Evolutionary conservation across 176 grass and related monocot species (phyloP).

Genomic region (Tillandsia leiboldiana): DNA sequence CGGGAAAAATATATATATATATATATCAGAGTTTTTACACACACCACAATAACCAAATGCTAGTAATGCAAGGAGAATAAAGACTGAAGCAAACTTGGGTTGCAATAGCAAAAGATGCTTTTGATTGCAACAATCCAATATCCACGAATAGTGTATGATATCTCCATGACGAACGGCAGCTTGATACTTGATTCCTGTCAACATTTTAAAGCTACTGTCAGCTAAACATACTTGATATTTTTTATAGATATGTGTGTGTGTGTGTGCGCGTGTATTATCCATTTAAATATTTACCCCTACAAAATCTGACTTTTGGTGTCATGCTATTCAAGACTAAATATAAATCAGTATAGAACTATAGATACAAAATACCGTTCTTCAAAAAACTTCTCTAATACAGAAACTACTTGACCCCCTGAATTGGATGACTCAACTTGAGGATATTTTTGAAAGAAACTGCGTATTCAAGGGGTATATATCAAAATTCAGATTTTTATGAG

Average conservation of each 20-base stretch:
- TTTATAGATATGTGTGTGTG: background rate
- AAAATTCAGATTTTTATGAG: too few species aligned
- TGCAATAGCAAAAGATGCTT: slow-evolving; percentile 65
- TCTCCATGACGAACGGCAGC: slow-evolving; percentile 53
- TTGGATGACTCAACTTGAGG: too few species aligned
- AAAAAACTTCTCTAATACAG: too few species aligned
- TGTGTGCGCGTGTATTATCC: too few species aligned
- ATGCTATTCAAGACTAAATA: too few species aligned
- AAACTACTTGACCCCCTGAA: too few species aligned
- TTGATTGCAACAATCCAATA: slow-evolving; percentile 84
- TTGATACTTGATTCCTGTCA: slow-evolving; percentile 85
- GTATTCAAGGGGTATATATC: too few species aligned
- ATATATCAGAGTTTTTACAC: background rate
- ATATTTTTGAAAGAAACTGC: too few species aligned
- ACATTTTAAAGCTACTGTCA: slow-evolving; percentile 17
- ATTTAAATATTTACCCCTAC: too few species aligned
- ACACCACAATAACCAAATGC: background rate
- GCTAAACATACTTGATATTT: background rate
- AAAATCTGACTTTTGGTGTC: too few species aligned
- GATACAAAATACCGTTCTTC: background rate
- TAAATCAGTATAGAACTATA: background rate
- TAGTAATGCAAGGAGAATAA: background rate
- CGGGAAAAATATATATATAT: too few species aligned
- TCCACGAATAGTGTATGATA: slow-evolving; percentile 84
- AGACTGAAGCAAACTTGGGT: slow-evolving; percentile 51